Evolutionary conservation across 129 eudicot species (phyloP).

Genomic region (Chrysanthemum lavandulifolium): DNA sequence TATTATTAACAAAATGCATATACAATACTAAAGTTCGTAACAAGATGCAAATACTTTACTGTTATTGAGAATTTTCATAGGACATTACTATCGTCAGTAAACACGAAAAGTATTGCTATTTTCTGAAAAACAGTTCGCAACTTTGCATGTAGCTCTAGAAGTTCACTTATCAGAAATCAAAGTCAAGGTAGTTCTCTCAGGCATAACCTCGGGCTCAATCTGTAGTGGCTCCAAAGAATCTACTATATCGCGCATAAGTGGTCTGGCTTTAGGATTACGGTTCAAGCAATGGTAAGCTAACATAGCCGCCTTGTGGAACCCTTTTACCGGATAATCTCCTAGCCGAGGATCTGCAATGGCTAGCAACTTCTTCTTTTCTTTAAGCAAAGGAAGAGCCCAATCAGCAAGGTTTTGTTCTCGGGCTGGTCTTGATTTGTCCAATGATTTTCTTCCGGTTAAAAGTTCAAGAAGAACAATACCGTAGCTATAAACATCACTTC

Average conservation of each 20-base stretch:
- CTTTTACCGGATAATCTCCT: constrained; percentile 86
- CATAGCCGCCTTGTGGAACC: constrained; percentile 92
- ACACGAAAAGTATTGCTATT: background rate
- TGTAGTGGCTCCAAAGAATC: constrained; percentile 94
- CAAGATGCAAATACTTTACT: no score
- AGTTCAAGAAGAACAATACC: constrained; percentile 94
- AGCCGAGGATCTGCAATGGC: constrained; percentile 79
- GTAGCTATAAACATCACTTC: constrained; percentile 94
- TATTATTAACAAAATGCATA: no score
- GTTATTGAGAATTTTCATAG: no score
- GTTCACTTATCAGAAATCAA: constrained; percentile 40
- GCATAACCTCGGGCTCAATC: constrained; percentile 32
- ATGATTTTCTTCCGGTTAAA: constrained; percentile 85
- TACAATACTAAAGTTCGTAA: no score
- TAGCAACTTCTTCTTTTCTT: constrained; percentile 77
- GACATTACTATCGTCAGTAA: background rate
- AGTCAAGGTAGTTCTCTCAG: constrained; percentile 35
- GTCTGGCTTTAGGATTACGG: constrained; percentile 92
- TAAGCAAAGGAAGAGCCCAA: constrained; percentile 88
- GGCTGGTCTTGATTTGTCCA: constrained; percentile 81
- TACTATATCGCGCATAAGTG: constrained; percentile 94
- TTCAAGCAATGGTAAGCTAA: constrained; percentile 94
- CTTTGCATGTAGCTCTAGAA: constrained; percentile 26
- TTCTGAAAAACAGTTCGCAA: constrained; percentile 22
- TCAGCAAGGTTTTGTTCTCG: constrained; percentile 93